phyloP scores from a whole-genome alignment of 306 rosid species.

The Myrica gale region DNA sequence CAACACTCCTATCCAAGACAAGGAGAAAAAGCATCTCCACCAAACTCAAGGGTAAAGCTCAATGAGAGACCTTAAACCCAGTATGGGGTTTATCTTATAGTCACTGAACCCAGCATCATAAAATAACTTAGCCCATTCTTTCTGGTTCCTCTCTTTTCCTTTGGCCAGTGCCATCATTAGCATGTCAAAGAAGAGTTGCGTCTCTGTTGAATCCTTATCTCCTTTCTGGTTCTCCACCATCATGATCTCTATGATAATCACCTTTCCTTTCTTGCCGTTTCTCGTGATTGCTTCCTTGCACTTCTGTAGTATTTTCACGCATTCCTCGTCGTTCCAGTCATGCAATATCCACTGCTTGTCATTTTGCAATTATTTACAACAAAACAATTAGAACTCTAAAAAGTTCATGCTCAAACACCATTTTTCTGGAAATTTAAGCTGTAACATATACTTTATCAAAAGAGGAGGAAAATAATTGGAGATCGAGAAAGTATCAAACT shows the following conservation, averaged over 20 bases:
- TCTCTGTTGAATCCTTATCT: slow-evolving; percentile 8
- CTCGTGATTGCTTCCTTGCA: slow-evolving; percentile 30
- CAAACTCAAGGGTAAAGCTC: neutral
- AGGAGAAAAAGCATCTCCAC: no score
- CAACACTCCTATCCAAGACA: no score
- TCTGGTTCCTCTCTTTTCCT: slow-evolving; percentile 26
- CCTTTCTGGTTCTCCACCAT: neutral
- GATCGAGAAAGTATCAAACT: no score
- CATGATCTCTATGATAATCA: slow-evolving; percentile 28
- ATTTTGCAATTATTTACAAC: neutral
- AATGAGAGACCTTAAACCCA: slow-evolving; percentile 28
- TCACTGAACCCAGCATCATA: slow-evolving; percentile 18
- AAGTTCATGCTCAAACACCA: no score
- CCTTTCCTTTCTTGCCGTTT: slow-evolving; percentile 28
- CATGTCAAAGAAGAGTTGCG: slow-evolving; percentile 29
- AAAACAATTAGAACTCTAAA: neutral
- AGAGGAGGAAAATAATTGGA: no score
- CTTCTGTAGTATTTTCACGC: slow-evolving; percentile 19
- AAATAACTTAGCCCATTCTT: slow-evolving; percentile 25
- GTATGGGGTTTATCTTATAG: slow-evolving; percentile 18
- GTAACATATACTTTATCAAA: no score
- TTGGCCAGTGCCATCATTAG: slow-evolving; percentile 17
- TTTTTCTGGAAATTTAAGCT: no score
- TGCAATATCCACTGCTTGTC: slow-evolving; percentile 33
- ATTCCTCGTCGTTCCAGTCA: slow-evolving; percentile 38